phyloP scores from a whole-genome alignment of 805 yeast species.

The Komagataella mondaviorum region DNA sequence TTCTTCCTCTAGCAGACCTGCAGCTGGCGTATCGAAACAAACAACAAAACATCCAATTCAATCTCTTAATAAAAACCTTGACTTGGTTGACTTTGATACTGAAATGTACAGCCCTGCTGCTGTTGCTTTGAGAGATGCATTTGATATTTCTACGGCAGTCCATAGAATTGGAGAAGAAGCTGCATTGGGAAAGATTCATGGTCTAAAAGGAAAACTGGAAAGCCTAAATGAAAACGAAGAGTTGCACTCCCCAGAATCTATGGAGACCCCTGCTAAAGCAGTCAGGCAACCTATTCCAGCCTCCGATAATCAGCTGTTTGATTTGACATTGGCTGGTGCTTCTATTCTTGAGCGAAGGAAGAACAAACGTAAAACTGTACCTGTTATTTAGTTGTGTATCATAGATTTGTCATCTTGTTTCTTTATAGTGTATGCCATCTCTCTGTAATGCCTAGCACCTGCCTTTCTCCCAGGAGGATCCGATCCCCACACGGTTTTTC shows the following conservation, averaged over 20 bases:
- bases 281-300: background rate
- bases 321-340: constrained; percentile 37
- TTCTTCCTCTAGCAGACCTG: background rate
- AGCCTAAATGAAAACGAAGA: constrained; percentile 1
- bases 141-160: constrained; percentile 48
- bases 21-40: background rate
- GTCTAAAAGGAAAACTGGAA: background rate
- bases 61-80: background rate
- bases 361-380: constrained; percentile 7
- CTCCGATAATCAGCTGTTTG: constrained; percentile 16
- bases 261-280: background rate
- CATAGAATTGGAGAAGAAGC: constrained; percentile 45
- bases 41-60: background rate
- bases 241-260: background rate
- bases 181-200: constrained; percentile 6
- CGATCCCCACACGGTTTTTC: background rate
- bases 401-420: background rate
- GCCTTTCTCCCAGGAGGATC: background rate
- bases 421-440: too few species aligned
- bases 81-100: constrained; percentile 1
- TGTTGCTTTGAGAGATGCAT: constrained; percentile 44
- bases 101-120: constrained; percentile 42
- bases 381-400: background rate
- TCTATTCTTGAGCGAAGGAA: constrained; percentile 34
- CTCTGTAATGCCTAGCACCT: too few species aligned